A percentile compares a stretch with the other conserved stretches of the same genome.
These are phyloP conservation scores for Casuarina equisetifolia DNA, from an alignment of 306 rosid genomes.

Conservation along the genomic window DNA sequence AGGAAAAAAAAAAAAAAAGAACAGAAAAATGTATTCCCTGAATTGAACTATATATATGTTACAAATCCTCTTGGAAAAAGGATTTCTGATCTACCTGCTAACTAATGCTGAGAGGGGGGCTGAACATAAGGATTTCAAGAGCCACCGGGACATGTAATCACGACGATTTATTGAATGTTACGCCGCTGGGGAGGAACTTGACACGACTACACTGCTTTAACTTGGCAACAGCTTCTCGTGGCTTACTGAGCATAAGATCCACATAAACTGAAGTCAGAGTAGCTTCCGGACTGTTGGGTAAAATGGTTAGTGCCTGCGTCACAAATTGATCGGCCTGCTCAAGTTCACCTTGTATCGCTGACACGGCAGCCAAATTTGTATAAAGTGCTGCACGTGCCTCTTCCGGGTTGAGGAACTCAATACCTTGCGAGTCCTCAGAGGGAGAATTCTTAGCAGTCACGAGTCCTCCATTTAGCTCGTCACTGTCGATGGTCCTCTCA, in stretches of 20 bases:
- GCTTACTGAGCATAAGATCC: conserved; percentile 76
- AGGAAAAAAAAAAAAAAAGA: conserved; percentile 26
- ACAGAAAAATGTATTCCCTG: conserved; percentile 71
- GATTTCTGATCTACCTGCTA: conserved; percentile 78
- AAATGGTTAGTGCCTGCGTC: conserved; percentile 64
- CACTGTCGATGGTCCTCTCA: conserved; percentile 58
- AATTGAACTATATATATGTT: conserved; percentile 89
- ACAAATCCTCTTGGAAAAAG: conserved; percentile 70
- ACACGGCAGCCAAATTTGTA: conserved; percentile 75
- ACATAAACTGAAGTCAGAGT: conserved; percentile 77
- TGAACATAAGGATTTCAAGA: conserved; percentile 37
- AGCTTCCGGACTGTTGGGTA: conserved; percentile 77
- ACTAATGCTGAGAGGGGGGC: conserved; percentile 56
- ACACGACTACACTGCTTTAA: conserved; percentile 75
- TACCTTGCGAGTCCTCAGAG: conserved; percentile 41
- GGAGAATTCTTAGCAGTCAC: conserved; percentile 47
- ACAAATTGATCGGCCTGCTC: conserved; percentile 64
- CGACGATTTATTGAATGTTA: conserved; percentile 63
- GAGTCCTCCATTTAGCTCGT: conserved; percentile 68
- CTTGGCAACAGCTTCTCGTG: conserved; percentile 73
- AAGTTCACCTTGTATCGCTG: conserved; percentile 78
- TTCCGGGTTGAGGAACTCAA: conserved; percentile 80
- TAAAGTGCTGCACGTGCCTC: conserved; percentile 76
- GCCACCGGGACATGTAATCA: conserved; percentile 65
- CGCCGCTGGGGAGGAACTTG: conserved; percentile 64